phyloP scores from a whole-genome alignment of 371 early-diverging fungal genomes.

The Blakeslea trispora region DNA sequence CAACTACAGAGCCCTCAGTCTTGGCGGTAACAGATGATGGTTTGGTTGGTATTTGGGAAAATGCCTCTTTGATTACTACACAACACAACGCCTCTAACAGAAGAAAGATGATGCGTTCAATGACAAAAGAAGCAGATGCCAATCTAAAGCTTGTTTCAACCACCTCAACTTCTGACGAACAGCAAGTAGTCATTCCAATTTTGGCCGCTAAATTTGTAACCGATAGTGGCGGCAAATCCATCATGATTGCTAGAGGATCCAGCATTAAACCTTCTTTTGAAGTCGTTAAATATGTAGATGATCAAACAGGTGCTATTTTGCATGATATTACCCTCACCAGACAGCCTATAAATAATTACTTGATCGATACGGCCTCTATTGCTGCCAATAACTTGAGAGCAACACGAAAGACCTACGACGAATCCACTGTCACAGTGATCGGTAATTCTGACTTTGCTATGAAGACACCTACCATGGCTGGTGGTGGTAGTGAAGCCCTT shows the following conservation, averaged over 20 bases:
- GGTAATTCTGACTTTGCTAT: slow-evolving; percentile 47
- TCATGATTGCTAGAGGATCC: slow-evolving; percentile 73
- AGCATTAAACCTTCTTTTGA: slow-evolving; percentile 77
- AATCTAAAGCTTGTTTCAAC: slow-evolving; percentile 51
- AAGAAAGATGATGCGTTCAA: slow-evolving; percentile 62
- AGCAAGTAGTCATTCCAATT: slow-evolving; percentile 55
- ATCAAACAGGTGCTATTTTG: slow-evolving; percentile 34
- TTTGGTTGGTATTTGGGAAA: slow-evolving; percentile 70
- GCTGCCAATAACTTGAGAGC: slow-evolving; percentile 54
- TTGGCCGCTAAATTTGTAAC: slow-evolving; percentile 64
- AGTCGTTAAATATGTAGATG: slow-evolving; percentile 47
- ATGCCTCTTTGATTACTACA: slow-evolving; percentile 35
- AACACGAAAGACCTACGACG: slow-evolving; percentile 53
- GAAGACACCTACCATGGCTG: slow-evolving; percentile 33
- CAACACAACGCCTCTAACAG: slow-evolving; percentile 27
- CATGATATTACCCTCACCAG: slow-evolving; percentile 50
- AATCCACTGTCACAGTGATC: slow-evolving; percentile 44
- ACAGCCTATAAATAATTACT: slow-evolving; percentile 54
- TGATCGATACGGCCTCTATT: slow-evolving; percentile 56
- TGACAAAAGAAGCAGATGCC: slow-evolving; percentile 63
- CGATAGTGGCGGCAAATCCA: slow-evolving; percentile 44
- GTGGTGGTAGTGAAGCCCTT: not conserved
- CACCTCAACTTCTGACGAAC: slow-evolving; percentile 23
- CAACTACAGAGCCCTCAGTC: slow-evolving; percentile 52
- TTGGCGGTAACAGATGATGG: slow-evolving; percentile 78